Conservation (phyloP, 1,284 basidiomycete species). For the Ustilago trichophora region DNA sequence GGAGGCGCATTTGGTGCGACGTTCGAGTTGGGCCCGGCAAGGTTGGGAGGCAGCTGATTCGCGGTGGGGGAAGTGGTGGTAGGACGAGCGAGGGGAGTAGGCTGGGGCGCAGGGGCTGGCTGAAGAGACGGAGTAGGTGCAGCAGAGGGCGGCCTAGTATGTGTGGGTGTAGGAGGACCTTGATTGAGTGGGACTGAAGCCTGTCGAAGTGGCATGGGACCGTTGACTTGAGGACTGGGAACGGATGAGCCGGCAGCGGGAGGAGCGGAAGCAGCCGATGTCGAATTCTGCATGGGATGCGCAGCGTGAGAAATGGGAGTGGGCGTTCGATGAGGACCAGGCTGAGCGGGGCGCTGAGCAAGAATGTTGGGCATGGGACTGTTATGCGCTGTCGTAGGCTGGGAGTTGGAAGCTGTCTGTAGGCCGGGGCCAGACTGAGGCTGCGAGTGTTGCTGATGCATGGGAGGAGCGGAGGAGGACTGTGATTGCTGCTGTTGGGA, state of each 20-base stretch:
- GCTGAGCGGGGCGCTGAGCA: slow-evolving; percentile 22
- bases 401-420: slow-evolving; percentile 18
- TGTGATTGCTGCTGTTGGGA: slow-evolving; percentile 8
- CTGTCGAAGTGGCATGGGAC: slow-evolving; percentile 26
- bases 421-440: slow-evolving; percentile 1
- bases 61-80: slow-evolving; percentile 20
- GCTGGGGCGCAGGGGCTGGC: slow-evolving; percentile 11
- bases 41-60: slow-evolving; percentile 6
- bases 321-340: slow-evolving; percentile 25
- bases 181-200: slow-evolving; percentile 35
- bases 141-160: slow-evolving; percentile 37
- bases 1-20: background rate
- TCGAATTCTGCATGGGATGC: slow-evolving; percentile 24
- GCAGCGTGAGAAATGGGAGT: slow-evolving; percentile 22
- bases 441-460: slow-evolving; percentile 16
- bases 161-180: slow-evolving; percentile 29
- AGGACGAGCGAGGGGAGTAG: slow-evolving; percentile 7
- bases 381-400: slow-evolving; percentile 30
- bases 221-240: slow-evolving; percentile 28
- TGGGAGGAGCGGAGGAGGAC: slow-evolving; percentile 3
- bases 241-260: slow-evolving; percentile 6
- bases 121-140: slow-evolving; percentile 36
- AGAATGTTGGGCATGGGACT: slow-evolving; percentile 23
- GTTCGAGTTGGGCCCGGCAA: background rate
- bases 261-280: slow-evolving; percentile 16